Percentiles rank a stretch among this genome's conserved stretches.
Evolutionary conservation across 1,284 basidiomycete genomes (phyloP).

Genomic region (Pisolithus thermaeus): DNA sequence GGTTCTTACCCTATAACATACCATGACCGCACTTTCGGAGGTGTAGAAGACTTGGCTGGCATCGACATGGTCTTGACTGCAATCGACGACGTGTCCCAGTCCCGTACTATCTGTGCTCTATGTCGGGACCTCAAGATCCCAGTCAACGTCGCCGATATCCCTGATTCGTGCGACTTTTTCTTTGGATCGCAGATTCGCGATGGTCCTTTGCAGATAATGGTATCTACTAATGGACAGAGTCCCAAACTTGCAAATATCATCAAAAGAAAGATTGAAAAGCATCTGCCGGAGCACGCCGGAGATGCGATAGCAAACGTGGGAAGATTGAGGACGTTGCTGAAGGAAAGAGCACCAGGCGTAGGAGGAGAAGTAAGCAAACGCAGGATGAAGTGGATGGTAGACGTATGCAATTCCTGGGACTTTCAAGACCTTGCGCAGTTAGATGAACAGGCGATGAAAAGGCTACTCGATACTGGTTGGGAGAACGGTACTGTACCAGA

Average conservation of each 20-base stretch:
- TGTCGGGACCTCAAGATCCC: constrained; percentile 72
- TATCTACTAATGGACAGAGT: constrained; percentile 92
- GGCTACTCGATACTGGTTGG: constrained; percentile 65
- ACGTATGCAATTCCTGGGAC: constrained; percentile 81
- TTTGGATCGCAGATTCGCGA: constrained; percentile 92
- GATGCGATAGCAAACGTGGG: constrained; percentile 82
- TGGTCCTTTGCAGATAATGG: constrained; percentile 92
- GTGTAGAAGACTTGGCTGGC: constrained; percentile 50
- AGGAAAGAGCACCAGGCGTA: constrained; percentile 69
- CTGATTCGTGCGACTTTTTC: constrained; percentile 95
- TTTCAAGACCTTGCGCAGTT: constrained; percentile 70
- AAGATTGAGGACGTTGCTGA: constrained; percentile 58
- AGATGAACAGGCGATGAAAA: constrained; percentile 56
- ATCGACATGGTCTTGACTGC: constrained; percentile 94
- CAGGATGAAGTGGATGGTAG: constrained; percentile 95
- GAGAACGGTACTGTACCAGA: constrained; percentile 50
- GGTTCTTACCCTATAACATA: constrained; percentile 60
- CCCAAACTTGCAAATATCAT: constrained; percentile 89
- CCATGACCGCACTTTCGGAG: constrained; percentile 62
- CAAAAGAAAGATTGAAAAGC: constrained; percentile 61
- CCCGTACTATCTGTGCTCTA: constrained; percentile 65
- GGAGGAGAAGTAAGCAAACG: constrained; percentile 68
- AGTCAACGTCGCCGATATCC: constrained; percentile 96
- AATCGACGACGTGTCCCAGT: constrained; percentile 78
- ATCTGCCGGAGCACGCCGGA: constrained; percentile 71